Percentiles rank a stretch among this genome's conserved stretches.
phyloP scores from a whole-genome alignment of 2,329 filamentous ascomycete species.

The Fusarium lyarnte region DNA sequence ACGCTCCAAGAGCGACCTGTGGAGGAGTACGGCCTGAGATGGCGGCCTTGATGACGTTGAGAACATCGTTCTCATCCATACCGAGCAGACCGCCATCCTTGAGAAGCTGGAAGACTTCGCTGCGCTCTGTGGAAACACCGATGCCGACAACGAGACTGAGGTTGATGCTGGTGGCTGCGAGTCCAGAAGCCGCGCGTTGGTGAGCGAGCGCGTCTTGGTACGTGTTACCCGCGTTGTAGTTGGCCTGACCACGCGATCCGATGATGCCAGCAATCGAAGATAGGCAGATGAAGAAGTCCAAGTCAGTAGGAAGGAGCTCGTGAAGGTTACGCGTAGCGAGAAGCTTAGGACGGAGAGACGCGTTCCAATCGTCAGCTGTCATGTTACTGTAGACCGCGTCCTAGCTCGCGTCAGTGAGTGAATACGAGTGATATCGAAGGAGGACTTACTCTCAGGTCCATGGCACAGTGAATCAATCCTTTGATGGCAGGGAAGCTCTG shows the following conservation, averaged over 20 bases:
- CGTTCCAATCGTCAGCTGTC: background rate
- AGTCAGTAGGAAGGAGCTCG: background rate
- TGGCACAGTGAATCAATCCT: conserved; percentile 43
- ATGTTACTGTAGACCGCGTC: background rate
- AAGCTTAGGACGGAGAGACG: background rate
- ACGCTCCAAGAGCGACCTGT: background rate
- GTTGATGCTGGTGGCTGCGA: background rate
- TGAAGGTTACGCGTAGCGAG: background rate
- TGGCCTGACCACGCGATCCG: background rate
- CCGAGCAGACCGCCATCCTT: background rate
- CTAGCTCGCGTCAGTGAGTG: background rate
- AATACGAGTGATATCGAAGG: accelerated
- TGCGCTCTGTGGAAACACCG: background rate
- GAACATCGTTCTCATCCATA: background rate
- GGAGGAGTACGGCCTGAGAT: background rate
- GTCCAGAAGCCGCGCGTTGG: background rate
- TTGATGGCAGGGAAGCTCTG: conserved; percentile 30
- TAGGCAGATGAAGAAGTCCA: background rate
- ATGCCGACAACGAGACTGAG: background rate
- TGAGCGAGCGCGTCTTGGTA: background rate
- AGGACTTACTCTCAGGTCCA: conserved; percentile 27
- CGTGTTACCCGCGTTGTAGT: background rate
- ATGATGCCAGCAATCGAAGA: background rate
- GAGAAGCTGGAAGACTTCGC: background rate
- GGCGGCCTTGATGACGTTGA: background rate